Base-by-base conservation (phyloP, 1,284 basidiomycete genomes). In the Irpex rosettiformis region DNA sequence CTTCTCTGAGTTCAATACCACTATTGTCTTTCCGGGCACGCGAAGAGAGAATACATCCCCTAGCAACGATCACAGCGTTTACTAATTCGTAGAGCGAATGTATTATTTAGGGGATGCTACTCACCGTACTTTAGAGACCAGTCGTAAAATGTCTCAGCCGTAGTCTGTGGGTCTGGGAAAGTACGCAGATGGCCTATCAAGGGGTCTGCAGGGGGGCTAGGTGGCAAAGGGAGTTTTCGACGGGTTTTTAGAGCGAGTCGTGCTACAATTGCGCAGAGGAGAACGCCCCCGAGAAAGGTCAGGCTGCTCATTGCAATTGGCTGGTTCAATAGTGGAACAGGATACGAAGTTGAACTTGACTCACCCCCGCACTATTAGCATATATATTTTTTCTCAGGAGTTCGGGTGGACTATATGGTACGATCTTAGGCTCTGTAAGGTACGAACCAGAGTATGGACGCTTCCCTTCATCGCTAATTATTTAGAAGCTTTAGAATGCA, bases 191-290 rank as follows among this genome's bases (percentile, higher is more conserved):
- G 55, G 3, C 61, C 61, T 7, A 62, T 52, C 45, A 62, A 27
- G 11, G 61, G 61, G 22, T 62, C 58, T 11, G 58, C 49, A 0
- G 59, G 61, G 3, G 59, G 61, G 6, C 58, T 53, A 10, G 61
- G 61, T 2, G 61, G 61, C 2, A 51, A 33, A 1, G 56, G 56
- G 6, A 52, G 43, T 25, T 43, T 8, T n/a, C 21, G 16, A 18
- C 43, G 43, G 7, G 2, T 45, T 4, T 8, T 11, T n/a, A 11
- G 21, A 22, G 21, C 21, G 3, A 45, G 8, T n/a, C 8, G n/a
- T 11, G 6, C 16, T n/a, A 18, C 21, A 8, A 22, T 18, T n/a
- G 43, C 43, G 21, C 16, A 11, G 2, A 45, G 16, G 3, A 45
- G 21, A 22, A 37, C 16, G 33, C 33, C 33, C 6, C 6, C 33